Base-by-base conservation (phyloP, 2,329 filamentous ascomycete genomes). In the Cercospora brassicicola region DNA sequence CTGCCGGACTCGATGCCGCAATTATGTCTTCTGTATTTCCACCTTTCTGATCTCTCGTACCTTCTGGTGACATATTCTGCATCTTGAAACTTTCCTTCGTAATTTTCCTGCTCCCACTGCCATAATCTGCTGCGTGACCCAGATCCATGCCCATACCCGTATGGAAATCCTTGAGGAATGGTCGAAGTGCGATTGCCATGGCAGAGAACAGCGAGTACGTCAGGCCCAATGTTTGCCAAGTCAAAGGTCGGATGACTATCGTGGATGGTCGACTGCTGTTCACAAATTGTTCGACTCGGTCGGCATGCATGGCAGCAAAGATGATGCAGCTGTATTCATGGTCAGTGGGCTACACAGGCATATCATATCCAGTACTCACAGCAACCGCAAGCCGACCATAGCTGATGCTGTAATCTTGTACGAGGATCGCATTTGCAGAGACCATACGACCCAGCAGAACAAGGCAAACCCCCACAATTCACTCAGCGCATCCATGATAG, bases 111-210 rank as follows among this genome's bases (percentile, higher is more conserved):
- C 65, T 66, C 15, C 59, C 53, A 15, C 55, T 62, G n/a, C 65
- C 68, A 30, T 70, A 68, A 9, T 59, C 66, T 11, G 42, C 26
- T 30, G 62, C 51, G 15, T 63, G 51, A 6, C 42, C 68, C 15
- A 70, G 36, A 60, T 68, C 68, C 68, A 70, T 66, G 9, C 68
- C 68, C 31, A 70, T 63, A 18, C 68, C 68, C 6, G 66, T 67
- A 48, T 70, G 68, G 59, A 70, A 65, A 13, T 70, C 68, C 15
- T 64, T 64, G 53, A 70, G 30, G n/a, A 70, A 70, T 20, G 68
- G 68, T 39, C 63, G 65, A 23, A 70, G 56, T 4, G 68, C 68
- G 11, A 70, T 61, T 30, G 64, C 59, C 68, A 70, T 70, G 13
- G 68, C 68, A 0, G 68, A 70, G 20, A 70, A 55, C 3, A 70